A percentile compares a stretch with the other conserved stretches of the same genome.
Evolutionary conservation across 2,329 filamentous ascomycete species (phyloP).

Genomic region (Apiospora rasikravindrae): DNA sequence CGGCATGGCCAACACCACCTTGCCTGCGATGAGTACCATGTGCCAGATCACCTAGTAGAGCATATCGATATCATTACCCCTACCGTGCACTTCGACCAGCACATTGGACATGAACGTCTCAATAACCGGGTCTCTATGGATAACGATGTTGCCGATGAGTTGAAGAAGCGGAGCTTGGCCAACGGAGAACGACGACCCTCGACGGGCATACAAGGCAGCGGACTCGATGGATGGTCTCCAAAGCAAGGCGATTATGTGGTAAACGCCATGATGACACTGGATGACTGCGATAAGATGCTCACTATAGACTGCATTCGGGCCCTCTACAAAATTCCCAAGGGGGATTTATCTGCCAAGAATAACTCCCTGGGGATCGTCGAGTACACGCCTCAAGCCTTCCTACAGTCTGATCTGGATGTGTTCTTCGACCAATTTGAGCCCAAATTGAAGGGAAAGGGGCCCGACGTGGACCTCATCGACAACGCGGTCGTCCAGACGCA

Average conservation of each 20-base stretch:
- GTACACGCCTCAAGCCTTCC: slow-evolving; percentile 58
- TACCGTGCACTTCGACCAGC: slow-evolving; percentile 46
- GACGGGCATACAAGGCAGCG: slow-evolving; percentile 37
- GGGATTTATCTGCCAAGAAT: slow-evolving; percentile 34
- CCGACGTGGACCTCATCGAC: slow-evolving; percentile 41
- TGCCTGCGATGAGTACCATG: slow-evolving; percentile 48
- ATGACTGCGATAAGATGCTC: slow-evolving; percentile 58
- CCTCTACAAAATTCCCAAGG: slow-evolving; percentile 51
- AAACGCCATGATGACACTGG: slow-evolving; percentile 38
- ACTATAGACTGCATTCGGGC: slow-evolving; percentile 61
- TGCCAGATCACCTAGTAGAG: slow-evolving; percentile 43
- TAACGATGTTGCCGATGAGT: slow-evolving; percentile 31
- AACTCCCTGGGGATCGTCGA: slow-evolving; percentile 62
- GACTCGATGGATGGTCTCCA: slow-evolving; percentile 31
- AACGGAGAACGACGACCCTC: slow-evolving; percentile 27
- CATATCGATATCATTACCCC: slow-evolving; percentile 50
- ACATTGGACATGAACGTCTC: slow-evolving; percentile 53
- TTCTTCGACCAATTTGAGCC: slow-evolving; percentile 53
- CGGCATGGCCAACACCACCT: slow-evolving; percentile 41
- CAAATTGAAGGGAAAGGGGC: slow-evolving; percentile 45
- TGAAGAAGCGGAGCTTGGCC: slow-evolving; percentile 30
- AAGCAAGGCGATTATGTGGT: slow-evolving; percentile 38
- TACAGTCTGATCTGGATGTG: slow-evolving; percentile 53
- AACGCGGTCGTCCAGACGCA: slow-evolving; percentile 41
- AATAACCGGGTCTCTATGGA: slow-evolving; percentile 31